Evolutionary conservation across 345 rosid genomes (phyloP), one percentile per base, ranked within the genome.

Genomic region (Gossypium turneri): DNA sequence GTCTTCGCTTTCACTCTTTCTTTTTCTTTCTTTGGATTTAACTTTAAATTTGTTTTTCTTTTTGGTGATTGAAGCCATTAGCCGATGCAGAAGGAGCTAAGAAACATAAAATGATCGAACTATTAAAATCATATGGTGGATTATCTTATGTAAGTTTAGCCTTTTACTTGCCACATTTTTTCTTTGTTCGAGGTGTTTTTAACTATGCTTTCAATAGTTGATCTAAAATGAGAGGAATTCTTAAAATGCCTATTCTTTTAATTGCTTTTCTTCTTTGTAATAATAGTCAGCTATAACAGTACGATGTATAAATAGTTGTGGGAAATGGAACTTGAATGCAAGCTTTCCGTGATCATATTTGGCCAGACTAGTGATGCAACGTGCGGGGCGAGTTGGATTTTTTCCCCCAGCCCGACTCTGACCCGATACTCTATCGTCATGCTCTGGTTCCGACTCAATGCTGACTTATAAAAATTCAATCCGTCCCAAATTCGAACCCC

Each of bases 61-160:
- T 29, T 67, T 48, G 72, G 20, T 72, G 13, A 67, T 85, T 71
- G 72, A 85, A 95, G 99, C 98, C 99, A 60, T 80, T 95, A 60
- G 98, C 99, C 76, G 99, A 95, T 81, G 99, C 99, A 48, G 98
- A 95, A 86, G 99, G 99, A 83, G 97, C 99, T 48, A 95, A 87
- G 84, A 91, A 91, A 78, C 78, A 62, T 73, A 78, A 43, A 79
- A 91, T 95, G 99, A 85, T 86, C 11, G 98, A 85, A 77, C 85
- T 95, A 20, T 78, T 95, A 57, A 89, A 86, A 78, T 86, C 93
- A n/a, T 85, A 86, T 59, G 99, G 99, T 12, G 99, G 99, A 79
- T 86, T 79, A 71, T 91, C 99, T 62, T 93, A 79, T 78, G 99
- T 95, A 85, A 90, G 99, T 88, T 73, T 63, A 64, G 29, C 55